phyloP scores from a whole-genome alignment of 108 stramenopile species.

The Fistulifera solaris region DNA sequence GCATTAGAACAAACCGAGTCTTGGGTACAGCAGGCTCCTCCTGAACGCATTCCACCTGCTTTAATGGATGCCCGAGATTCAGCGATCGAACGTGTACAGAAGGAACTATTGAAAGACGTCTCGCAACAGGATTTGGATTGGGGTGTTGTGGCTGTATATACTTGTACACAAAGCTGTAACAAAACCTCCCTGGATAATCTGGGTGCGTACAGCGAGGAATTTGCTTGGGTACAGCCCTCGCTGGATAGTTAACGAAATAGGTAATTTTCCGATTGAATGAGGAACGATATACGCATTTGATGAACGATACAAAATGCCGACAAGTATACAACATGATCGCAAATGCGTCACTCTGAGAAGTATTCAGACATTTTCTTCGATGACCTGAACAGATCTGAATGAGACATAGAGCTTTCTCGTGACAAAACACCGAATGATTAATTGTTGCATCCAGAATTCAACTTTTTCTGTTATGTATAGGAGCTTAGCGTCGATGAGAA shows the following conservation, averaged over 20 bases:
- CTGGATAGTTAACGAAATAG: constrained; percentile 10
- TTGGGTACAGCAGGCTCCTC: constrained; percentile 28
- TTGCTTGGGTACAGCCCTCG: constrained; percentile 76
- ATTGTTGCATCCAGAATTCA: no score
- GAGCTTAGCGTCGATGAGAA: no score
- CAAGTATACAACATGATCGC: no score
- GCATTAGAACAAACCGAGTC: constrained; percentile 42
- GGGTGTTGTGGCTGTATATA: constrained; percentile 72
- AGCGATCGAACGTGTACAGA: constrained; percentile 29
- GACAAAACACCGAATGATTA: no score
- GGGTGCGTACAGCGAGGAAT: constrained; percentile 73
- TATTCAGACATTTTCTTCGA: no score
- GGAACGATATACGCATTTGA: no score
- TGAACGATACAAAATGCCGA: no score
- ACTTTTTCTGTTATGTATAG: no score
- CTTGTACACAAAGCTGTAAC: constrained; percentile 76
- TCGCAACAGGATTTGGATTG: constrained; percentile 45
- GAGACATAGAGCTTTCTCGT: no score
- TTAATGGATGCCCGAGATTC: constrained; percentile 56
- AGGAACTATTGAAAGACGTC: constrained; percentile 6
- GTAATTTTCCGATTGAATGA: no score
- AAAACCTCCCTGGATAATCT: constrained; percentile 39
- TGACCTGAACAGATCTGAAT: no score
- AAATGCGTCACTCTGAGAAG: no score
- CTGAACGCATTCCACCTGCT: constrained; percentile 48